These are phyloP conservation scores for Verticillium zaregamsianum DNA, from an alignment of 2,329 filamentous ascomycete species.

Conservation along the genomic window DNA sequence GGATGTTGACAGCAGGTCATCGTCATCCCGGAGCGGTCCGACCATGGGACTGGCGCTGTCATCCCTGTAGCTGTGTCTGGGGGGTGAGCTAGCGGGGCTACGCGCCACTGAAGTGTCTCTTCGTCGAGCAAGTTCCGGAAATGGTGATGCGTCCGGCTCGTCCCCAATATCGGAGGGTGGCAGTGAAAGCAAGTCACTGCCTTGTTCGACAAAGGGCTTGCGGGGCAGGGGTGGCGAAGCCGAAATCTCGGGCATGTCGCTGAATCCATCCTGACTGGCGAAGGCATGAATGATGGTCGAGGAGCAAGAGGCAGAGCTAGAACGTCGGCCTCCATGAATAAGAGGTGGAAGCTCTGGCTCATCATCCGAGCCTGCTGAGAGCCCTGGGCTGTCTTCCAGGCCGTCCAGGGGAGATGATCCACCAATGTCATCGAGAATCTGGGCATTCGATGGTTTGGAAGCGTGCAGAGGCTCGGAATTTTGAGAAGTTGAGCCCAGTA, in stretches of 20 bases:
- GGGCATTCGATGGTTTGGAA: background rate
- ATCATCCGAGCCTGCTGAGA: slow-evolving; percentile 14
- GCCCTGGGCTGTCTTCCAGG: background rate
- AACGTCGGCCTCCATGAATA: slow-evolving; percentile 21
- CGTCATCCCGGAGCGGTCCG: slow-evolving; percentile 33
- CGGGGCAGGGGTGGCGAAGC: slow-evolving; percentile 36
- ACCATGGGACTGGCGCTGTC: slow-evolving; percentile 38
- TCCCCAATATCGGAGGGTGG: background rate
- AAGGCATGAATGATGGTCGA: slow-evolving; percentile 33
- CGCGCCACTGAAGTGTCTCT: slow-evolving; percentile 15
- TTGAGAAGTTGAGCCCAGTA: background rate
- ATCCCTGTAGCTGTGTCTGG: slow-evolving; percentile 22
- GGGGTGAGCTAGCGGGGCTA: slow-evolving; percentile 38
- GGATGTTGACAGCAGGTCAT: slow-evolving; percentile 22
- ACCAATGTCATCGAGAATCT: slow-evolving; percentile 2
- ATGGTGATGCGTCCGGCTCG: background rate
- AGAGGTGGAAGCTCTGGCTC: slow-evolving; percentile 32
- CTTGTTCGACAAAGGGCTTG: slow-evolving; percentile 14
- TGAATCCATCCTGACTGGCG: slow-evolving; percentile 35
- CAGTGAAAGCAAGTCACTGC: background rate
- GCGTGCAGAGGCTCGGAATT: slow-evolving; percentile 3
- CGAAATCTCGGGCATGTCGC: slow-evolving; percentile 39
- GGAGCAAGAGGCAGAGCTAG: slow-evolving; percentile 28
- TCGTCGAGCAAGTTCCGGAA: background rate
- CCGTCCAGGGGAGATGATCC: background rate